These are phyloP conservation scores for Juglanconis sp. DNA, from an alignment of 2,329 filamentous ascomycete genomes.

Conservation along the genomic window DNA sequence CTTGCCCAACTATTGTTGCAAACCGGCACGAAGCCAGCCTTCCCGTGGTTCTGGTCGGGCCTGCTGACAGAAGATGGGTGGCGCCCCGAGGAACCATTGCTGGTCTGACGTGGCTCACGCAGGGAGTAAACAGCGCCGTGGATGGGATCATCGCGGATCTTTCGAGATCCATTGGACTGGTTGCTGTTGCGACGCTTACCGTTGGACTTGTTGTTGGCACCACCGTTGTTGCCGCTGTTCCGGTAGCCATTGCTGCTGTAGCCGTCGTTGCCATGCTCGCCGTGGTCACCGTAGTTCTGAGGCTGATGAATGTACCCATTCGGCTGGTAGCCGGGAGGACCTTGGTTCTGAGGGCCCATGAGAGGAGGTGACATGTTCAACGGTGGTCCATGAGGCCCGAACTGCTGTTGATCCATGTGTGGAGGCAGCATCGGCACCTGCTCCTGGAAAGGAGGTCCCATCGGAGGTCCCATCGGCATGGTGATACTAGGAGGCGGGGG, in stretches of 20 bases:
- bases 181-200: conserved; percentile 8
- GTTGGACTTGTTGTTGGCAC: background rate
- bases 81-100: background rate
- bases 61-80: background rate
- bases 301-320: conserved; percentile 5
- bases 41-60: background rate
- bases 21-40: too few species aligned
- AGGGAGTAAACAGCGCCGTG: conserved; percentile 9
- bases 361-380: background rate
- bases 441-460: background rate
- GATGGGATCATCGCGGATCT: conserved; percentile 7
- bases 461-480: background rate
- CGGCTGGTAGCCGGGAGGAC: conserved; percentile 3
- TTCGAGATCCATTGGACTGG: conserved; percentile 4
- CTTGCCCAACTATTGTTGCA: background rate
- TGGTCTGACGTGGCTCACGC: conserved; percentile 1
- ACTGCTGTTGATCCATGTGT: background rate
- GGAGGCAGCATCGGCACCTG: conserved; percentile 1
- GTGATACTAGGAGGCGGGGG: background rate
- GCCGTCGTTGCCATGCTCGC: background rate
- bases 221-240: background rate
- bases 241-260: background rate
- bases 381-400: background rate
- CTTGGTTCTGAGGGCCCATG: background rate
- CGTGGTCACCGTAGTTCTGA: background rate